Evolutionary conservation across 148 eudicot genomes (phyloP).

Genomic region (Fallopia convolvulus): DNA sequence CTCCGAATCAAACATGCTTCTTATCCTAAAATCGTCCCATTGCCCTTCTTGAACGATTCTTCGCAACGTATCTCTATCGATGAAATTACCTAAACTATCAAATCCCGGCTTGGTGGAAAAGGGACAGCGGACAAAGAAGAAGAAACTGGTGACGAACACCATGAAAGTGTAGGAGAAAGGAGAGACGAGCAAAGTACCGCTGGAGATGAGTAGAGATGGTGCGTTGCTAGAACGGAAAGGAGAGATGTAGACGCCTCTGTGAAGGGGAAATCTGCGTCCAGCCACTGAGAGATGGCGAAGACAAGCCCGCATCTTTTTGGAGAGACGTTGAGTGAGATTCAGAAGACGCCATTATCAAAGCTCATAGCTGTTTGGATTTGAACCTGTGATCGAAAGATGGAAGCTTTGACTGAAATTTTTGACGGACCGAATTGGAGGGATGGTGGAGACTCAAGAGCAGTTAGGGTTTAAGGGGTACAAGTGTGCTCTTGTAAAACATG

Average conservation of each 20-base stretch:
- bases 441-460: neutral
- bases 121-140: slow-evolving; percentile 31
- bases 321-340: slow-evolving; percentile 1
- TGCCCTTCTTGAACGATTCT: slow-evolving; percentile 39
- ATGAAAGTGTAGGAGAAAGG: slow-evolving; percentile 34
- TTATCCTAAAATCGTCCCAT: slow-evolving; percentile 63
- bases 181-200: slow-evolving; percentile 23
- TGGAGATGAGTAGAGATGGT: slow-evolving; percentile 11
- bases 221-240: slow-evolving; percentile 18
- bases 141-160: slow-evolving; percentile 35
- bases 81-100: slow-evolving; percentile 25
- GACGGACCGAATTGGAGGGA: neutral
- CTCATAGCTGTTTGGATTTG: slow-evolving; percentile 10
- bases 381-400: neutral
- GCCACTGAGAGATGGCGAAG: slow-evolving; percentile 43
- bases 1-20: slow-evolving; percentile 37
- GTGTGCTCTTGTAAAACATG: neutral
- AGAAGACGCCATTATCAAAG: slow-evolving; percentile 11
- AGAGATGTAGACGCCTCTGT: slow-evolving; percentile 27
- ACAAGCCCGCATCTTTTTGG: slow-evolving; percentile 34
- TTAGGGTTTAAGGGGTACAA: slow-evolving; percentile 11
- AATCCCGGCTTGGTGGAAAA: slow-evolving; percentile 21
- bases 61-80: slow-evolving; percentile 32
- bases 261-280: slow-evolving; percentile 32
- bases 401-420: neutral